Evolutionary conservation across 164 flowering plant genomes (phyloP), one percentile per base, ranked within the genome.

Genomic region (Tetrastigma voinierianum): DNA sequence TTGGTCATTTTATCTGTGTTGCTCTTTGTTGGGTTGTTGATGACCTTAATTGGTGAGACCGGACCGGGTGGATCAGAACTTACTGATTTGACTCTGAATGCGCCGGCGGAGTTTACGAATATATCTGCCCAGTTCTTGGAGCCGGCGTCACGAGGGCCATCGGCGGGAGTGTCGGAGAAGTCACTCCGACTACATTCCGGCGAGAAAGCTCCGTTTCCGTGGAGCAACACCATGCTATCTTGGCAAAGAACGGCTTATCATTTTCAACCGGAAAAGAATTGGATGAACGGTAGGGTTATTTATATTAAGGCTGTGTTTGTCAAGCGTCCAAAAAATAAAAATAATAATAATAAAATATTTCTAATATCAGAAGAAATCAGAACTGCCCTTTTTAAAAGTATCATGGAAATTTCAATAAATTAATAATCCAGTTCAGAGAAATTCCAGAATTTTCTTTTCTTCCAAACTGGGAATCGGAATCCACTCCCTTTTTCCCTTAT

Each of bases 121-220:
- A 32, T 32, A 32, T 32, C 40, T 32, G 40, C 40, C 6, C 40
- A 32, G 40, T 32, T 32, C 7, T 10, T 64, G 16, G 25, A 1
- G 57, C 58, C 79, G 23, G 17, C 15, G 63, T 76, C 88, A 0
- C 74, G 88, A 44, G 86, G 85, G 49, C 73, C 67, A n/a, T 21
- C 73, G 48, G 78, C 76, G 44, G 95, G 95, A 0, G 90, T 87
- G 51, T 89, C 95, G 43, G 88, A 80, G 67, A 89, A 89, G 81
- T 4, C 78, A 1, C 54, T 70, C 68, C 46, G 51, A 62, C 9
- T 20, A 10, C 47, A 62, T 13, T 10, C 20, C 9, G 76, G 67
- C 40, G 64, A 4, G 45, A 59, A 51, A 0, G 44, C 1, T 18
- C 4, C 13, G 19, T 86, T 46, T 55, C 74, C 81, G 0, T 80